A percentile compares a stretch with the other conserved stretches of the same genome.
Conservation (phyloP, 2,329 filamentous ascomycete species). For the Phaeosphaeria sp. region DNA sequence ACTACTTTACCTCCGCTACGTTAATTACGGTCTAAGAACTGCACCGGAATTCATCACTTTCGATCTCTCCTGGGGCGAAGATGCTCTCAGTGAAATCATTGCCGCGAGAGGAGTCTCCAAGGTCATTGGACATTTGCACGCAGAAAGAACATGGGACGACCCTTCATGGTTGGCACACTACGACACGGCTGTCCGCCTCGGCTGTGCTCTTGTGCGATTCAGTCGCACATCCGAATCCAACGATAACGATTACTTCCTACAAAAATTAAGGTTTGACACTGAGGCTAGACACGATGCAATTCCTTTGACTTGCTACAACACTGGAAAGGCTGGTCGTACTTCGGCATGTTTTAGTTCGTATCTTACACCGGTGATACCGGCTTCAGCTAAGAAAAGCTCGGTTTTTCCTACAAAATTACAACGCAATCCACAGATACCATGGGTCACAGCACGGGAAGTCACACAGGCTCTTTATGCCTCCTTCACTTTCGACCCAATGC, state of each 20-base stretch:
- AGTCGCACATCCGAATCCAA: conserved; percentile 63
- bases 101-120: conserved; percentile 62
- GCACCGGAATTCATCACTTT: conserved; percentile 66
- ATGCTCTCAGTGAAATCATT: conserved; percentile 59
- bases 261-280: conserved; percentile 61
- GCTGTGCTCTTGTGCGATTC: conserved; percentile 69
- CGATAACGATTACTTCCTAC: conserved; percentile 69
- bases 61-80: conserved; percentile 64
- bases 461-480: conserved; percentile 70
- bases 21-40: conserved; percentile 66
- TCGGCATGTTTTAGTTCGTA: conserved; percentile 72
- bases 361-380: conserved; percentile 66
- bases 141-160: conserved; percentile 63
- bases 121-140: conserved; percentile 64
- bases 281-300: conserved; percentile 53
- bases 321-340: conserved; percentile 65
- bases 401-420: conserved; percentile 46
- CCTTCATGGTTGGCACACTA: conserved; percentile 64
- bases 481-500: conserved; percentile 72
- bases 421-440: conserved; percentile 50
- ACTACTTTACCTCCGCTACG: conserved; percentile 60
- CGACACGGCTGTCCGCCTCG: conserved; percentile 61
- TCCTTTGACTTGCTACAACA: conserved; percentile 70
- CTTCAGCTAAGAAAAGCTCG: conserved; percentile 47
- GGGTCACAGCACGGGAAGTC: conserved; percentile 67